phyloP scores from a whole-genome alignment of 805 yeast species.

The Yarrowia sp. region DNA sequence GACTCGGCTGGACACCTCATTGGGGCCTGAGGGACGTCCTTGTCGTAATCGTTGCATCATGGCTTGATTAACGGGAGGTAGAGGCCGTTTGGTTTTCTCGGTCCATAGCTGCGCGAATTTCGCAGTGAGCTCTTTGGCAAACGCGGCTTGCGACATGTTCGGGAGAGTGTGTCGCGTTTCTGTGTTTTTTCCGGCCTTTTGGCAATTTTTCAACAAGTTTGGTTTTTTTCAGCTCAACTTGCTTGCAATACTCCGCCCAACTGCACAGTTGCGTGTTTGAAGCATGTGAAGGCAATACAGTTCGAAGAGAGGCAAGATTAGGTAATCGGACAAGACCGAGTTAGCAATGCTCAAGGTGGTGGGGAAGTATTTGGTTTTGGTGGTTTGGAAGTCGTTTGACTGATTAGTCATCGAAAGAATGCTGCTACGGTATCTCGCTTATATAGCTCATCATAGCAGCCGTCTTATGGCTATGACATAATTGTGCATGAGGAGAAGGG shows the following conservation, averaged over 20 bases:
- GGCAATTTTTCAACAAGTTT: background rate
- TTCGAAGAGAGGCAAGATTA: background rate
- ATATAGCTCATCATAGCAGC: no score
- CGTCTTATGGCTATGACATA: no score
- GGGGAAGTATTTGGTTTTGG: no score
- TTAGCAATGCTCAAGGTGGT: background rate
- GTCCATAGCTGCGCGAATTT: constrained; percentile 25
- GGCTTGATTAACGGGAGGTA: constrained; percentile 23
- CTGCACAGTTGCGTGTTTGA: constrained; percentile 3
- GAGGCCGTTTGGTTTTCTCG: constrained; percentile 12
- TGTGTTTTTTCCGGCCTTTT: background rate
- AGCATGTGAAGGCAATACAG: background rate
- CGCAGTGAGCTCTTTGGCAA: constrained; percentile 29
- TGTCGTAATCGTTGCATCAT: constrained; percentile 14
- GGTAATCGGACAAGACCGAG: background rate
- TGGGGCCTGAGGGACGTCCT: background rate
- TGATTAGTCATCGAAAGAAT: background rate
- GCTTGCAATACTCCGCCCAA: background rate
- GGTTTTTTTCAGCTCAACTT: background rate
- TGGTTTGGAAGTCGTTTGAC: background rate
- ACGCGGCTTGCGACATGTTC: background rate
- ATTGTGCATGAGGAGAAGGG: no score
- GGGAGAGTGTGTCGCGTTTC: background rate
- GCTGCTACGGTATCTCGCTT: no score
- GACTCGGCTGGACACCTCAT: constrained; percentile 14